Percentiles rank a stretch among this genome's conserved stretches.
These are phyloP conservation scores for Dianthus caryophyllus DNA, from an alignment of 148 eudicot genomes.

Conservation along the genomic window DNA sequence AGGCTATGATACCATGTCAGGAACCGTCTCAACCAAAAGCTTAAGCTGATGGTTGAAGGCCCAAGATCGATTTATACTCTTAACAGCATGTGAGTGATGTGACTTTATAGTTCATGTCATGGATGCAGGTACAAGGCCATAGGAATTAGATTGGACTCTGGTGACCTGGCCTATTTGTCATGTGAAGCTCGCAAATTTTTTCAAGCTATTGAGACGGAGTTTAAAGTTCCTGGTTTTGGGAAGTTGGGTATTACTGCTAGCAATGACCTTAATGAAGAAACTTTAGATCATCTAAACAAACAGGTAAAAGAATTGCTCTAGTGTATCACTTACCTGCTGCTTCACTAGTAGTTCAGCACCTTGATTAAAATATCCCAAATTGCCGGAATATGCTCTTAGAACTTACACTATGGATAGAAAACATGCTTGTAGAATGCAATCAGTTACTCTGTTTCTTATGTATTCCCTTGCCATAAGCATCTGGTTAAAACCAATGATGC, in stretches of 20 bases:
- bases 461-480: background rate
- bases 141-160: constrained; percentile 96
- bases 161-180: constrained; percentile 92
- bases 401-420: too few relatives aligned
- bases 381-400: too few relatives aligned
- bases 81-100: too few relatives aligned
- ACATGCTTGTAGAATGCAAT: background rate
- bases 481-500: background rate
- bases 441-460: background rate
- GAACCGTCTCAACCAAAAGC: too few relatives aligned
- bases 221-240: constrained; percentile 68
- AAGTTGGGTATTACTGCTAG: constrained; percentile 81
- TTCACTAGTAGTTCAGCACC: too few relatives aligned
- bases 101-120: background rate
- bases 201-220: constrained; percentile 65
- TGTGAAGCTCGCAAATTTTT: constrained; percentile 85
- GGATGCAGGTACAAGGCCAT: constrained; percentile 71
- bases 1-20: too few relatives aligned
- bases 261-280: constrained; percentile 97
- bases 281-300: constrained; percentile 76
- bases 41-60: too few relatives aligned
- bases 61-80: too few relatives aligned
- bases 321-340: background rate
- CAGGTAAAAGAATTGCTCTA: constrained; percentile 5
- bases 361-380: too few relatives aligned